Evolutionary conservation across 2,329 filamentous ascomycete genomes (phyloP), one percentile per base, ranked within the genome.

Genomic region (Pseudogymnoascus sp.): DNA sequence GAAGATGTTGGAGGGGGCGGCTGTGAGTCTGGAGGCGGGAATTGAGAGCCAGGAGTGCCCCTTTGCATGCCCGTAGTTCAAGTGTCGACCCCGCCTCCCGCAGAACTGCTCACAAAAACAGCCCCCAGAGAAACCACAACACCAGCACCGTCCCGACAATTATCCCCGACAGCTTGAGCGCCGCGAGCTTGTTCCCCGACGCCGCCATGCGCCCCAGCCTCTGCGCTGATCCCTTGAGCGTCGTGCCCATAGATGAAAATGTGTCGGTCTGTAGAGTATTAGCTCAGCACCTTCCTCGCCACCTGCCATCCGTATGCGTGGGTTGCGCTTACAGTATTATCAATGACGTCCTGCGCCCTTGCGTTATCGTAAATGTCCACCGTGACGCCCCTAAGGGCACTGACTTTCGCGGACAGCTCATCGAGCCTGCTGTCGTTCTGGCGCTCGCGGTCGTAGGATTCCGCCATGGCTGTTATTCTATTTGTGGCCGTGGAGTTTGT

Each of bases 321-420:
- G 10, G 27, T 60, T 59, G 40, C 15, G 18, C 85, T 63, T 81
- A 95, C 90, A 39, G 90, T 93, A 71, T 85, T 87, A 76, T 99
- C 91, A 68, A 99, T 89, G 66, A 96, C 84, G 67, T 89, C 85
- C 70, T 97, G 93, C 69, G 90, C 85, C 63, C 91, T 86, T 59
- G 94, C 94, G 74, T 94, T 92, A 77, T 97, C 92, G 82, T 97
- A 97, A 72, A 99, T 99, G 78, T 99, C 92, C 67, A 97, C 86
- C 42, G 94, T 99, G 59, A 99, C 91, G 75, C 89, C 90, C 72
- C 93, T 91, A 66, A 99, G 84, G 60, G 92, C 91, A 15, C 90
- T 90, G 61, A 97, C 92, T 78, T 99, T 99, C 67, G 86, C 83
- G 13, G 89, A 89, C 37, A 99, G 88, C 74, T 96, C 92, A 71